Percentiles rank a stretch among this genome's conserved stretches.
phyloP scores from a whole-genome alignment of 108 stramenopile species.

The Fragilariopsis cylindrus region DNA sequence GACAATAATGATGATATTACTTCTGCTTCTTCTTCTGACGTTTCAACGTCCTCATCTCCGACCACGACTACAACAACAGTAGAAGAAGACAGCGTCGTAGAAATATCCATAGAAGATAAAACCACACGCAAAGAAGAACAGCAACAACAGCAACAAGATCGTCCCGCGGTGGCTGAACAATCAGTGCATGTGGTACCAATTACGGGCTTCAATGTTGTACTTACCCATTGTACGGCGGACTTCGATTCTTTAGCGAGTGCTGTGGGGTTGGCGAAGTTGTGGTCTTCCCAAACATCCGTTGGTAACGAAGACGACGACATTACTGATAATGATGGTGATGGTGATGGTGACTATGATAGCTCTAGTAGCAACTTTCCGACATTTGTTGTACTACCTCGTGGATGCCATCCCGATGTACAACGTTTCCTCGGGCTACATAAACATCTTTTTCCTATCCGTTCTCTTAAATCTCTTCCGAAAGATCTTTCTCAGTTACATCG shows the following conservation, averaged over 20 bases:
- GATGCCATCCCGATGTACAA: constrained; percentile 91
- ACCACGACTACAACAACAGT: neutral
- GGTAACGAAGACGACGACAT: neutral
- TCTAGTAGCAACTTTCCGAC: constrained; percentile 60
- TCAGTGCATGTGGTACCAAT: constrained; percentile 34
- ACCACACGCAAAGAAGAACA: neutral
- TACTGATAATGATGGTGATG: constrained; percentile 25
- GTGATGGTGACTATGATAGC: constrained; percentile 40
- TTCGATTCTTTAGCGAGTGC: constrained; percentile 85
- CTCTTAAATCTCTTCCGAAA: constrained; percentile 70
- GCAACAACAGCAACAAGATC: neutral
- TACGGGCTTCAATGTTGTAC: constrained; percentile 77
- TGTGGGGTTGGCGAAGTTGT: constrained; percentile 84
- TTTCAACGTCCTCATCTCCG: neutral
- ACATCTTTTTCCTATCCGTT: constrained; percentile 89
- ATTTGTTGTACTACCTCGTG: constrained; percentile 92
- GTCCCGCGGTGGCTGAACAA: constrained; percentile 30
- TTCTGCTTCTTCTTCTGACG: neutral
- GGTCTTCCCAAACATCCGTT: constrained; percentile 37
- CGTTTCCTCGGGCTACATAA: constrained; percentile 89
- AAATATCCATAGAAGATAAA: neutral
- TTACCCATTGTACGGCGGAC: constrained; percentile 88
- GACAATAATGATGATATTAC: neutral
- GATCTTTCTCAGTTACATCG: constrained; percentile 71
- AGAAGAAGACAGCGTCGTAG: neutral